These are phyloP conservation scores for Aechmea fasciata DNA, from an alignment of 176 grass and related monocot species.

Conservation along the genomic window DNA sequence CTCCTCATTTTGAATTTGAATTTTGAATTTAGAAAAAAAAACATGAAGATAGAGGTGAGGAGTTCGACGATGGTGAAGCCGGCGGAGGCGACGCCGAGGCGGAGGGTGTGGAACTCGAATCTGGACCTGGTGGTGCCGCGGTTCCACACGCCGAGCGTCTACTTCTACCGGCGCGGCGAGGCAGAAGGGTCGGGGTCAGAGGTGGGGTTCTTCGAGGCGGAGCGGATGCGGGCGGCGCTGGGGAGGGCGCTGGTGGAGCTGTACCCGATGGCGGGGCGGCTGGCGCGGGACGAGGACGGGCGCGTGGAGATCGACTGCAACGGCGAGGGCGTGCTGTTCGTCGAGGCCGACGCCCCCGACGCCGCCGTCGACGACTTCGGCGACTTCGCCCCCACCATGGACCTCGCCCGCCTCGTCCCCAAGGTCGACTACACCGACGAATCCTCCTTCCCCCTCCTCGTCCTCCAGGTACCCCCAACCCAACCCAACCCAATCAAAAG, in stretches of 20 bases:
- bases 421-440: conserved; percentile 63
- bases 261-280: conserved; percentile 80
- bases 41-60: conserved; percentile 45
- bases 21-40: not conserved
- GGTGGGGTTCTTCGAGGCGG: conserved; percentile 48
- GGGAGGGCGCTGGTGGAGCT: conserved; percentile 54
- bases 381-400: conserved; percentile 84
- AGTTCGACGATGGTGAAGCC: conserved; percentile 64
- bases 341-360: conserved; percentile 53
- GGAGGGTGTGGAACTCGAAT: conserved; percentile 72
- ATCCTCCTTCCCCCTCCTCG: conserved; percentile 62
- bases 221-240: conserved; percentile 41
- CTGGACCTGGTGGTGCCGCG: conserved; percentile 74
- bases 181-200: not conserved
- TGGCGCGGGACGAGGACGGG: conserved; percentile 62
- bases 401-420: conserved; percentile 69
- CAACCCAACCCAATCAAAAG: too few relatives aligned
- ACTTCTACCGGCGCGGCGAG: conserved; percentile 53
- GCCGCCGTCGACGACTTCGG: conserved; percentile 49
- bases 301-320: conserved; percentile 78
- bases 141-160: conserved; percentile 83
- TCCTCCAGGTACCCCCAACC: conserved; percentile 65
- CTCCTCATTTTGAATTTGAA: too few relatives aligned
- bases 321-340: conserved; percentile 69
- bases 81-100: conserved; percentile 40